These are phyloP conservation scores for Solanum medicagineum DNA, from an alignment of 257 asterid species.

Conservation along the genomic window DNA sequence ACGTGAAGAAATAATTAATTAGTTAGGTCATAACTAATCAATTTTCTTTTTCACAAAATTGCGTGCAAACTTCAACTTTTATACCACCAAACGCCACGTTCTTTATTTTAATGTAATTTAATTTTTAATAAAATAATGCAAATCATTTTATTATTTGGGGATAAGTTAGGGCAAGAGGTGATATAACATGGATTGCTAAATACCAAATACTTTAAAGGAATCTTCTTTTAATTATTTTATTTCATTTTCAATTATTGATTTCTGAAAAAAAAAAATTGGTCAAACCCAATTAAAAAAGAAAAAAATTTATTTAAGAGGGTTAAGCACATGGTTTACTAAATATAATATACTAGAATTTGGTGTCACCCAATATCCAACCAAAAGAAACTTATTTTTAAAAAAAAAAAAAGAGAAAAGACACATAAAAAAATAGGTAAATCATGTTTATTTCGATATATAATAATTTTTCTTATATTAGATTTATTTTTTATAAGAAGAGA, in stretches of 20 bases:
- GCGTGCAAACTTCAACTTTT: not conserved
- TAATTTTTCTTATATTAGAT: too few relatives aligned
- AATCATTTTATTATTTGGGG: not conserved
- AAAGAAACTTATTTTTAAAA: not conserved
- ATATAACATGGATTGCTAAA: not conserved
- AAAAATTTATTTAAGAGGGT: not conserved
- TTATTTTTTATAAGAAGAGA: too few relatives aligned
- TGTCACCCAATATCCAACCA: not conserved
- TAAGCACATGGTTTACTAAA: not conserved
- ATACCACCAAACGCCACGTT: not conserved
- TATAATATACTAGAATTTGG: not conserved
- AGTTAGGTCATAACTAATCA: not conserved
- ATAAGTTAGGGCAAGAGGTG: not conserved
- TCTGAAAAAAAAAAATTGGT: not conserved
- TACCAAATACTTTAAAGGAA: not conserved
- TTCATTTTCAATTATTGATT: not conserved
- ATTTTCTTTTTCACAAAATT: not conserved
- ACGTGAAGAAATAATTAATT: not conserved
- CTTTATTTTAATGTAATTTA: not conserved
- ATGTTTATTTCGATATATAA: too few relatives aligned
- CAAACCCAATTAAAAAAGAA: not conserved
- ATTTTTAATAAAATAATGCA: not conserved
- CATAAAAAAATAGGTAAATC: not conserved
- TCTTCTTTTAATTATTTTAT: too few relatives aligned
- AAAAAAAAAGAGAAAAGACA: not conserved